A percentile compares a stretch with the other conserved stretches of the same genome.
These are phyloP conservation scores for Ophiocordyceps camponoti-floridani DNA, from an alignment of 2,329 filamentous ascomycete genomes.

Conservation along the genomic window DNA sequence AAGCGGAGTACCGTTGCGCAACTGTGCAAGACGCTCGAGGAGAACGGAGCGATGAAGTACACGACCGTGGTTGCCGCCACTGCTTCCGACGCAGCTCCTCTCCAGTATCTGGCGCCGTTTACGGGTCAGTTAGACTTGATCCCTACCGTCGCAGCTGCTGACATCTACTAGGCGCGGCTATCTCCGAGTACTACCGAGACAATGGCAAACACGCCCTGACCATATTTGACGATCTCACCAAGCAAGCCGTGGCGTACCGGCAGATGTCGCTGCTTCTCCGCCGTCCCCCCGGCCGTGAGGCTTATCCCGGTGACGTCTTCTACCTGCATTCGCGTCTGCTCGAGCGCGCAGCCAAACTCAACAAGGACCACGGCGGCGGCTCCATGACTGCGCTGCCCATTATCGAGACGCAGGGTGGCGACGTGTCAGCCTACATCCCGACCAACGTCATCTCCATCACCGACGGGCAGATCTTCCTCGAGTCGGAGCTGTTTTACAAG, in stretches of 20 bases:
- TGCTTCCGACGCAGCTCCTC: slow-evolving; percentile 86
- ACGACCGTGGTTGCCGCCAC: slow-evolving; percentile 84
- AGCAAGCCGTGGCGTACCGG: slow-evolving; percentile 95
- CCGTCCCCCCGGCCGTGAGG: slow-evolving; percentile 96
- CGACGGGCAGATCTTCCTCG: slow-evolving; percentile 99
- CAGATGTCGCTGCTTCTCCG: slow-evolving; percentile 98
- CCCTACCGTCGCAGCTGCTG: neutral
- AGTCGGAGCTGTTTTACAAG: slow-evolving; percentile 99
- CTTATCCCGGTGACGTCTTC: slow-evolving; percentile 98
- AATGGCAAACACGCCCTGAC: slow-evolving; percentile 77
- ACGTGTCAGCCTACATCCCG: slow-evolving; percentile 98
- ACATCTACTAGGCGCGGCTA: slow-evolving; percentile 14
- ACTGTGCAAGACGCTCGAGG: slow-evolving; percentile 98
- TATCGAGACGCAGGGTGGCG: slow-evolving; percentile 99
- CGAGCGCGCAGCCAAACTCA: slow-evolving; percentile 99
- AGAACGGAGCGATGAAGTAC: slow-evolving; percentile 99
- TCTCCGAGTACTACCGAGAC: slow-evolving; percentile 63
- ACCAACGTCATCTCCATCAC: slow-evolving; percentile 99
- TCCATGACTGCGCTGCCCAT: slow-evolving; percentile 93
- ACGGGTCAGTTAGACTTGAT: slow-evolving; percentile 33
- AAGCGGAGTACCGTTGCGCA: slow-evolving; percentile 99
- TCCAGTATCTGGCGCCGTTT: slow-evolving; percentile 91
- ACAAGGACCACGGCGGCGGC: slow-evolving; percentile 82
- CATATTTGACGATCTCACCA: slow-evolving; percentile 88
- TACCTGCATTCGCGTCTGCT: slow-evolving; percentile 98